These are phyloP conservation scores for Candida sakaeoensis DNA, from an alignment of 805 yeast genomes.

Conservation along the genomic window DNA sequence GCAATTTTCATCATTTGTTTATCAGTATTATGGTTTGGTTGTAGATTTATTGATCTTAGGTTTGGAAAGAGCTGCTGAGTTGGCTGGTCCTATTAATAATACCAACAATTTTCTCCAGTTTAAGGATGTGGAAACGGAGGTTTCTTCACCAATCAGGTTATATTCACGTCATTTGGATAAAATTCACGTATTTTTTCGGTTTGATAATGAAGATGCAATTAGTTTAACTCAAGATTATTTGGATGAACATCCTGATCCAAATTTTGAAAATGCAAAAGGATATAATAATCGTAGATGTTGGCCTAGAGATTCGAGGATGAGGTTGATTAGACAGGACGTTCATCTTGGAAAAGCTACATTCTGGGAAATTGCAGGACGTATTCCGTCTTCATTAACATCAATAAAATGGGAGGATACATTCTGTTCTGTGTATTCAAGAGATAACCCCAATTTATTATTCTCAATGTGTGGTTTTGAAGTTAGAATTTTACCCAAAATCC, in stretches of 20 bases:
- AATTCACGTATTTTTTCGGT: conserved; percentile 74
- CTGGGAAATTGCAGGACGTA: conserved; percentile 81
- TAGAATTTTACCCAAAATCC: conserved; percentile 71
- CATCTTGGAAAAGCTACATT: conserved; percentile 87
- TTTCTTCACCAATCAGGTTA: conserved; percentile 68
- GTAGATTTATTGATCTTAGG: conserved; percentile 83
- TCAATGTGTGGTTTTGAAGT: conserved; percentile 96
- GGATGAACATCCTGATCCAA: conserved; percentile 88
- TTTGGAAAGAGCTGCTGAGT: conserved; percentile 75
- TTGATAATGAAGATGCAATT: conserved; percentile 67
- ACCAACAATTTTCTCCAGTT: conserved; percentile 83
- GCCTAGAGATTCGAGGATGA: conserved; percentile 93
- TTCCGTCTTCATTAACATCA: conserved; percentile 71
- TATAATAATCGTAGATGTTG: conserved; percentile 89
- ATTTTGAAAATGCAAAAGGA: conserved; percentile 79
- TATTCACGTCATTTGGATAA: conserved; percentile 84
- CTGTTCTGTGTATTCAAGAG: conserved; percentile 86
- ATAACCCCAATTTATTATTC: conserved; percentile 84
- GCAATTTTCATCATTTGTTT: conserved; percentile 84
- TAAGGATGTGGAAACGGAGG: conserved; percentile 54
- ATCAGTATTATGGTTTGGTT: conserved; percentile 85
- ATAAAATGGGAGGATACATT: conserved; percentile 76
- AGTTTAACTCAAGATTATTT: conserved; percentile 73
- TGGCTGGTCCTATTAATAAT: conserved; percentile 71
- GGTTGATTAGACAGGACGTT: conserved; percentile 85